These are phyloP conservation scores for Venturia nashicola DNA, from an alignment of 2,329 filamentous ascomycete genomes.

Conservation along the genomic window DNA sequence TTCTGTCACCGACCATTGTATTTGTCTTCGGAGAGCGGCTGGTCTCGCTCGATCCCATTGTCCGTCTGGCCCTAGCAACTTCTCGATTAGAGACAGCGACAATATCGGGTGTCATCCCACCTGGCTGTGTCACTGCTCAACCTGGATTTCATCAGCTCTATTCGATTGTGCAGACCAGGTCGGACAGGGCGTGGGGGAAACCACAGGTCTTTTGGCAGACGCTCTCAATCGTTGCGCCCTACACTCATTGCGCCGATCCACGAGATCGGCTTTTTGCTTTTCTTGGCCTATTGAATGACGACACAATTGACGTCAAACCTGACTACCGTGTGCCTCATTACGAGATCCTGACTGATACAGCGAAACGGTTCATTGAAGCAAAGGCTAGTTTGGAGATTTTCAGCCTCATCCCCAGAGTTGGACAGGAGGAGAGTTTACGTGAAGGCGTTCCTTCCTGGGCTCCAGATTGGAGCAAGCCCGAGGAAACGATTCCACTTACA, in stretches of 20 bases:
- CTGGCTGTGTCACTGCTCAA: constrained; percentile 2
- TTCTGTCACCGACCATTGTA: constrained; percentile 13
- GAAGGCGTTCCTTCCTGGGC: constrained; percentile 8
- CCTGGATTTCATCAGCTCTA: constrained; percentile 8
- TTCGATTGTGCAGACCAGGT: constrained; percentile 5
- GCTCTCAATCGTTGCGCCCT: constrained; percentile 3
- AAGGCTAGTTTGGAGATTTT: constrained; percentile 6
- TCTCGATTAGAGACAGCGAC: constrained; percentile 5
- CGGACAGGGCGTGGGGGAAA: constrained; percentile 1
- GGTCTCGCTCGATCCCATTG: constrained; percentile 4
- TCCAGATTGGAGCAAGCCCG: constrained; percentile 7
- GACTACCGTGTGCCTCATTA: neutral
- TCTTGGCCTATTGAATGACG: constrained; percentile 4
- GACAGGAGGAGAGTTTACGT: neutral
- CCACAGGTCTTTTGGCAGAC: constrained; percentile 6
- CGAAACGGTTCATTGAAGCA: constrained; percentile 4
- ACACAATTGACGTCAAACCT: neutral
- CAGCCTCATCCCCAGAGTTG: neutral
- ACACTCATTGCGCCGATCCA: constrained; percentile 4
- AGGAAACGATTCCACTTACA: neutral
- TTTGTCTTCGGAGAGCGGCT: constrained; percentile 7
- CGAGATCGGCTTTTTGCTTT: constrained; percentile 3
- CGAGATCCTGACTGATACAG: neutral
- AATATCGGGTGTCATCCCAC: constrained; percentile 2
- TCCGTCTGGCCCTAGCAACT: constrained; percentile 6